A percentile compares a stretch with the other conserved stretches of the same genome.
Conservation (phyloP, 139 green algal genomes). For the Astrephomene gubernaculifera region DNA sequence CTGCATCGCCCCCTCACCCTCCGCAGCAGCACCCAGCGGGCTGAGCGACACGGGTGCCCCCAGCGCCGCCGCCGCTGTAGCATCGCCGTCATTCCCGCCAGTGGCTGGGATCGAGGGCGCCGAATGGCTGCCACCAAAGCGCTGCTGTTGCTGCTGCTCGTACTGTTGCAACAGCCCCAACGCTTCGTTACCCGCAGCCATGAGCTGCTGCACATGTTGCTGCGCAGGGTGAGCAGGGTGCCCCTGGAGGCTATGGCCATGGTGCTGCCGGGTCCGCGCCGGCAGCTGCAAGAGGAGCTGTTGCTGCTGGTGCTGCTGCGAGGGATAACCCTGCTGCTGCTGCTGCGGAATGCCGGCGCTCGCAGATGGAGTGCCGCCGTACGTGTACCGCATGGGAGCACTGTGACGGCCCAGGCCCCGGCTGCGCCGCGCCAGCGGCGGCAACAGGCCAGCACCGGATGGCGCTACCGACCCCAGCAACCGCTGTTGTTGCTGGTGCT, state of each 20-base stretch:
- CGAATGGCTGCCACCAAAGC: too few species aligned
- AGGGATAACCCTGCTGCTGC: too few species aligned
- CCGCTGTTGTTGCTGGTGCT: background rate
- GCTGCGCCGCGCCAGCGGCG: background rate
- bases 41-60: constrained; percentile 11
- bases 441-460: background rate
- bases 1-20: too few species aligned
- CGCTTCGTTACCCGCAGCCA: too few species aligned
- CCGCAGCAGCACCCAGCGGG: too few species aligned
- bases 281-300: background rate
- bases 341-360: background rate
- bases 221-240: too few species aligned
- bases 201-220: too few species aligned
- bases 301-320: too few species aligned
- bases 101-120: too few species aligned
- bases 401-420: constrained; percentile 25
- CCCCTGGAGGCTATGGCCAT: background rate
- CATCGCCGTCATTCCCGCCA: too few species aligned
- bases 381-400: constrained; percentile 39
- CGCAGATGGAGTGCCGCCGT: background rate
- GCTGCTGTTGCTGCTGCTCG: background rate
- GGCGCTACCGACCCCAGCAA: background rate
- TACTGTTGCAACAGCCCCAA: background rate
- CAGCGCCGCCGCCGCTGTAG: background rate
- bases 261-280: background rate